Evolutionary conservation across 345 rosid genomes (phyloP).

Genomic region (Brassica rapa): DNA sequence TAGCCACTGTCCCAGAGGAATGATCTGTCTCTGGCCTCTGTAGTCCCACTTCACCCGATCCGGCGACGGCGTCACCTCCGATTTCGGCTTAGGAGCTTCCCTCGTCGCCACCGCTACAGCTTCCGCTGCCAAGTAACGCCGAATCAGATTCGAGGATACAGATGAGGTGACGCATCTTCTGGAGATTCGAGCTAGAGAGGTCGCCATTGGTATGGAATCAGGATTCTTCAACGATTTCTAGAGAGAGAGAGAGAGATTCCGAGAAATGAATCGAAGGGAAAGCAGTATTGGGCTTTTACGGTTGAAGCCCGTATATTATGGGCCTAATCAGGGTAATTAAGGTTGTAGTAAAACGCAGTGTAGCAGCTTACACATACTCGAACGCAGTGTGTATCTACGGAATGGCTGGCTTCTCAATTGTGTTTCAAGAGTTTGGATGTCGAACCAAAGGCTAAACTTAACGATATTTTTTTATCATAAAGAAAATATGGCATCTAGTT

Average conservation of each 20-base stretch:
- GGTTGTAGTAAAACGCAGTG: too few relatives aligned
- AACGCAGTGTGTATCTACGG: background rate
- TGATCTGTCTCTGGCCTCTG: slow-evolving; percentile 89
- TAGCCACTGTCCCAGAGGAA: slow-evolving; percentile 92
- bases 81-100: slow-evolving; percentile 46
- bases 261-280: background rate
- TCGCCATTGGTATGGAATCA: slow-evolving; percentile 53
- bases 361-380: too few relatives aligned
- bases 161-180: slow-evolving; percentile 40
- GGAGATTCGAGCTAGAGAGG: slow-evolving; percentile 57
- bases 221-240: slow-evolving; percentile 14
- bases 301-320: background rate
- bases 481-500: background rate
- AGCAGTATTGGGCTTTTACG: slow-evolving; percentile 14
- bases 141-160: slow-evolving; percentile 19
- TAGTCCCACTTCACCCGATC: slow-evolving; percentile 97
- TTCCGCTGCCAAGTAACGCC: slow-evolving; percentile 44
- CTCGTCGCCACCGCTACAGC: slow-evolving; percentile 50
- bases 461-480: background rate
- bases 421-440: background rate
- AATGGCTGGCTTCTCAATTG: background rate
- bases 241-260: slow-evolving; percentile 26
- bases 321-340: too few relatives aligned
- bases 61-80: slow-evolving; percentile 58
- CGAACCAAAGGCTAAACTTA: background rate